Evolutionary conservation across 2,329 filamentous ascomycete species (phyloP).

Genomic region (Alternaria brassicae): DNA sequence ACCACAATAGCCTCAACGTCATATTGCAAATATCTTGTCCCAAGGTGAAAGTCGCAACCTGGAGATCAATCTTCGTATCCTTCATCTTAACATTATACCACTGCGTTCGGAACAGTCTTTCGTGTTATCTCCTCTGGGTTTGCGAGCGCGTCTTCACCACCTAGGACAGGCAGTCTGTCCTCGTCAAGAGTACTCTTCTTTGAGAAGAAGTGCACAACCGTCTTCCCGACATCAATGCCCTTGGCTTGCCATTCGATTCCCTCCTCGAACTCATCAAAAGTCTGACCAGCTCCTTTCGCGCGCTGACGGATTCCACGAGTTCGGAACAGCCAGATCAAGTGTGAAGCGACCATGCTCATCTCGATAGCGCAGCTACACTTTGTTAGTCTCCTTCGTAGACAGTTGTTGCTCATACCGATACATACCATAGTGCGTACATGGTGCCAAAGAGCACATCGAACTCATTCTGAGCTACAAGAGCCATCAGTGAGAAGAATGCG

Average conservation of each 20-base stretch:
- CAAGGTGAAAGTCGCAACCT: not conserved
- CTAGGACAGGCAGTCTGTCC: not conserved
- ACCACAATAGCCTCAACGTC: not conserved
- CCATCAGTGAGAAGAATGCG: constrained; percentile 67
- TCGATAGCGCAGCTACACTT: constrained; percentile 57
- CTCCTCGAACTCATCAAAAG: constrained; percentile 60
- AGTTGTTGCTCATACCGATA: not conserved
- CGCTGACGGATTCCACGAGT: constrained; percentile 59
- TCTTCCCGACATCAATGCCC: constrained; percentile 29
- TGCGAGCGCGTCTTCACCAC: not conserved
- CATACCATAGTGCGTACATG: constrained; percentile 61
- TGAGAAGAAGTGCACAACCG: constrained; percentile 11
- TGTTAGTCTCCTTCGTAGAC: not conserved
- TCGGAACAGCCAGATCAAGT: constrained; percentile 63
- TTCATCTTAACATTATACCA: not conserved
- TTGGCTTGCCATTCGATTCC: constrained; percentile 30
- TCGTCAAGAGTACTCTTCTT: not conserved
- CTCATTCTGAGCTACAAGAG: constrained; percentile 63
- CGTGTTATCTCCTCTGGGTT: constrained; percentile 3
- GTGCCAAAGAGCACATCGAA: constrained; percentile 67
- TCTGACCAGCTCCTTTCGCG: constrained; percentile 50
- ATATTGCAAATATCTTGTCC: not conserved
- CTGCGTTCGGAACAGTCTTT: constrained; percentile 30
- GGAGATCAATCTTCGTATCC: not conserved
- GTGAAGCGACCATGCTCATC: constrained; percentile 63